phyloP scores from a whole-genome alignment of 164 flowering plant species.

The Kalanchoe fedtschenkoi region DNA sequence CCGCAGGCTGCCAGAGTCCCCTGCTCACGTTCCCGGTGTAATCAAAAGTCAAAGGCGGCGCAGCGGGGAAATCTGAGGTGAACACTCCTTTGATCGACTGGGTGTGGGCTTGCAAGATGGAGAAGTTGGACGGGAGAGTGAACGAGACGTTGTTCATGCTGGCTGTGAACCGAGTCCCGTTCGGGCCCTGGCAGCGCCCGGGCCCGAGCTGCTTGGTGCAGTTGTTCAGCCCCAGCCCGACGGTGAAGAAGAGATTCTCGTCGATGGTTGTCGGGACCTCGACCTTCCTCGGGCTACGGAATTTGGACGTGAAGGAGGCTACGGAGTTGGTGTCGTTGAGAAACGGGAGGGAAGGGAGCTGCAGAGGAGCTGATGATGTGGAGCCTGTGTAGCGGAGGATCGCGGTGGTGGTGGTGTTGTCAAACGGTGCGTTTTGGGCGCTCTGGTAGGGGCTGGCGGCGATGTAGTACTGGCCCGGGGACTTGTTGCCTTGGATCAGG shows the following conservation, averaged over 20 bases:
- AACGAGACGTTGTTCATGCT: constrained; percentile 7
- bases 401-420: constrained; percentile 1
- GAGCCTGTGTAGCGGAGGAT: background rate
- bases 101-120: background rate
- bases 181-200: constrained; percentile 2
- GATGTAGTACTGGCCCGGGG: constrained; percentile 29
- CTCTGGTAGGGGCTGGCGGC: constrained; percentile 6
- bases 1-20: background rate
- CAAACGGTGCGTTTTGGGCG: constrained; percentile 6
- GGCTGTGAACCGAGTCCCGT: constrained; percentile 3
- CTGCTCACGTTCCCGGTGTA: background rate
- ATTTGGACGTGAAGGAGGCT: background rate
- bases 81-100: background rate
- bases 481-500: constrained; percentile 30
- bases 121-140: background rate
- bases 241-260: constrained; percentile 2
- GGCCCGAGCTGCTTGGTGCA: background rate
- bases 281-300: background rate
- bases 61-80: constrained; percentile 2
- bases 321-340: constrained; percentile 1
- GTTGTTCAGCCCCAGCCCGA: background rate
- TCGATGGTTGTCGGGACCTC: background rate
- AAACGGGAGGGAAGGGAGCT: background rate
- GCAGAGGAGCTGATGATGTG: background rate
- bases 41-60: background rate